phyloP scores from a whole-genome alignment of 192 early-diverging fungal species.

The Thamnidium elegans region DNA sequence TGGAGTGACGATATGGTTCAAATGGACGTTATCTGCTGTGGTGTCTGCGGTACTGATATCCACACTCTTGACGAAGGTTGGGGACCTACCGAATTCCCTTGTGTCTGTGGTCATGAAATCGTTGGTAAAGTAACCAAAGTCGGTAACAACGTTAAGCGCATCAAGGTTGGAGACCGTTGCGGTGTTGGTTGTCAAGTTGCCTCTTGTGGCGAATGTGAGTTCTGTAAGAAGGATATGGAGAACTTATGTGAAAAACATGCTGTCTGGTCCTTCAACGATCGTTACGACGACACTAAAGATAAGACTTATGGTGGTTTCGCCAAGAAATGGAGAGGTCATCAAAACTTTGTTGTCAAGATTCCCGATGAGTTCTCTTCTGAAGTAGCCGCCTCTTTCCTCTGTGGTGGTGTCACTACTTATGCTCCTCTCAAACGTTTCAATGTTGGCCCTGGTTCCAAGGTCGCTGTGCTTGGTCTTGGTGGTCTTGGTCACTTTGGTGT shows the following conservation, averaged over 20 bases:
- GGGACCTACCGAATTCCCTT: conserved; percentile 23
- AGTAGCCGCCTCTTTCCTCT: conserved; percentile 70
- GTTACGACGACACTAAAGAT: conserved; percentile 29
- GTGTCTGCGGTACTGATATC: conserved; percentile 60
- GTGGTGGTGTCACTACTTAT: conserved; percentile 72
- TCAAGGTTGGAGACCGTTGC: conserved; percentile 43
- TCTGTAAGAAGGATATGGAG: conserved; percentile 40
- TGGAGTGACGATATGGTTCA: conserved; percentile 56
- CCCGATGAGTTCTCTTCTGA: conserved; percentile 42
- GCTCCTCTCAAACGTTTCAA: conserved; percentile 46
- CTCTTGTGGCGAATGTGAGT: conserved; percentile 50
- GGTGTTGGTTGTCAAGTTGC: conserved; percentile 65
- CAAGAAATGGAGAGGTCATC: conserved; percentile 46
- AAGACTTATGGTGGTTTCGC: conserved; percentile 41
- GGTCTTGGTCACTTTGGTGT: conserved; percentile 62
- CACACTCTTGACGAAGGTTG: conserved; percentile 24
- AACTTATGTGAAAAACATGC: conserved; percentile 45
- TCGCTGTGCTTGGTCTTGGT: conserved; percentile 62
- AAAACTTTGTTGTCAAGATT: conserved; percentile 59
- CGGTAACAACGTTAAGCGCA: conserved; percentile 28
- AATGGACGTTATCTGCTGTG: conserved; percentile 73
- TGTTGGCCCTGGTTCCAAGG: conserved; percentile 39
- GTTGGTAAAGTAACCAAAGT: conserved; percentile 41
- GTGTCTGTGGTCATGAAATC: conserved; percentile 51
- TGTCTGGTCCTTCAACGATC: conserved; percentile 50